Evolutionary conservation across 2,329 filamentous ascomycete species (phyloP).

Genomic region (Aspergillus clavatus): DNA sequence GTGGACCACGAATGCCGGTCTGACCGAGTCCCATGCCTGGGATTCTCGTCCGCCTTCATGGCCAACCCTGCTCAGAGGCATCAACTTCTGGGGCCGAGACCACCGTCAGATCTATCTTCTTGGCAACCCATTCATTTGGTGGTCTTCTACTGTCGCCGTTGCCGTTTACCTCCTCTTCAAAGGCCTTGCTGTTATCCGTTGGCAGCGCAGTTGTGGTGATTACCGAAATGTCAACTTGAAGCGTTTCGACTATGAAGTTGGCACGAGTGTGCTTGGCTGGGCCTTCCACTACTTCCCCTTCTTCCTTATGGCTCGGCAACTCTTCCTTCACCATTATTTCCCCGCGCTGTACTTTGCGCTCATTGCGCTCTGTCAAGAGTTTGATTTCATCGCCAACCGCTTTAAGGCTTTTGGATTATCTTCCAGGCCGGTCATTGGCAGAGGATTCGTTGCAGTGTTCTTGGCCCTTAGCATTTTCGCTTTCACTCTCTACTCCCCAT

Average conservation of each 20-base stretch:
- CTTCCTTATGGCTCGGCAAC: conserved; percentile 94
- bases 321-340: conserved; percentile 98
- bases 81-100: conserved; percentile 98
- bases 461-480: conserved; percentile 67
- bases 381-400: conserved; percentile 77
- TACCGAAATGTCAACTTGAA: conserved; percentile 81
- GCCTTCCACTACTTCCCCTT: conserved; percentile 99
- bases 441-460: conserved; percentile 67
- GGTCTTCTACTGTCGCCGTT: conserved; percentile 75
- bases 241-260: conserved; percentile 96
- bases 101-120: conserved; percentile 94
- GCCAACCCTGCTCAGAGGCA: conserved; percentile 86
- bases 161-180: conserved; percentile 78
- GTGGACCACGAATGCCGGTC: conserved; percentile 96
- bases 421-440: conserved; percentile 68
- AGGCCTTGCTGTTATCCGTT: conserved; percentile 77
- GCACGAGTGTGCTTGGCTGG: conserved; percentile 86
- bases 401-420: conserved; percentile 63
- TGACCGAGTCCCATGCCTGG: conserved; percentile 96
- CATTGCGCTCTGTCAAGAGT: conserved; percentile 80
- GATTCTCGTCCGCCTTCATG: conserved; percentile 91
- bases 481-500: conserved; percentile 80
- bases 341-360: conserved; percentile 94
- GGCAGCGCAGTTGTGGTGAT: conserved; percentile 89
- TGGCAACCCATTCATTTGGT: conserved; percentile 94